Percentiles rank a stretch among this genome's conserved stretches.
phyloP scores from a whole-genome alignment of 2,329 filamentous ascomycete species.

The Alternaria solani region DNA sequence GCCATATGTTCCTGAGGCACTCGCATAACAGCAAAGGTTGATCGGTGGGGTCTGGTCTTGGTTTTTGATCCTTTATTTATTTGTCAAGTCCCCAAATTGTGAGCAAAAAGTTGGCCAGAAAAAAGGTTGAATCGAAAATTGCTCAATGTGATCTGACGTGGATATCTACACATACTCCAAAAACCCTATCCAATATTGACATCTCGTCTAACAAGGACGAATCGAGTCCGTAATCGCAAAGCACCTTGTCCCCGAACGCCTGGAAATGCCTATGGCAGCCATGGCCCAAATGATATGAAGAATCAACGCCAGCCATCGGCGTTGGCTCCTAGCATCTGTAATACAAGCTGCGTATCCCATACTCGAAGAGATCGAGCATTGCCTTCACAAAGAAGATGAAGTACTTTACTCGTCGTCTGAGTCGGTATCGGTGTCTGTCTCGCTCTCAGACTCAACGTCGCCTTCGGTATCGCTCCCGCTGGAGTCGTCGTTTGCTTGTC shows the following conservation, averaged over 20 bases:
- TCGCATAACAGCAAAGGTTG: constrained; percentile 1
- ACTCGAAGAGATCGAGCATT: background rate
- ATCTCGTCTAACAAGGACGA: constrained; percentile 9
- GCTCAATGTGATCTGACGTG: constrained; percentile 13
- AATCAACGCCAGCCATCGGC: constrained; percentile 1
- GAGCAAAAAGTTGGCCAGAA: background rate
- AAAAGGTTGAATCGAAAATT: background rate
- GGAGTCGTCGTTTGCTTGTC: constrained; percentile 67
- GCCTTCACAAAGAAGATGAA: background rate
- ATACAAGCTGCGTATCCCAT: background rate
- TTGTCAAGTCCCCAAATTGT: background rate
- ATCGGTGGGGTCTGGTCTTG: background rate
- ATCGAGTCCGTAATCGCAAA: constrained; percentile 9
- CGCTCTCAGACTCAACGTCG: constrained; percentile 62
- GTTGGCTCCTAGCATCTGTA: background rate
- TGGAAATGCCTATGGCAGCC: constrained; percentile 32
- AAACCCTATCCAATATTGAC: constrained; percentile 5
- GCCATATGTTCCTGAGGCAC: constrained; percentile 21
- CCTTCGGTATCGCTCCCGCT: constrained; percentile 71
- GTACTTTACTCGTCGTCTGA: constrained; percentile 49
- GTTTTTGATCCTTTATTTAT: background rate
- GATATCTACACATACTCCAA: constrained; percentile 23
- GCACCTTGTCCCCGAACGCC: constrained; percentile 30
- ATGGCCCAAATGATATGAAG: constrained; percentile 5
- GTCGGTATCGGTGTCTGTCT: constrained; percentile 57